These are phyloP conservation scores for Fusarium udum DNA, from an alignment of 2,329 filamentous ascomycete genomes.

Conservation along the genomic window DNA sequence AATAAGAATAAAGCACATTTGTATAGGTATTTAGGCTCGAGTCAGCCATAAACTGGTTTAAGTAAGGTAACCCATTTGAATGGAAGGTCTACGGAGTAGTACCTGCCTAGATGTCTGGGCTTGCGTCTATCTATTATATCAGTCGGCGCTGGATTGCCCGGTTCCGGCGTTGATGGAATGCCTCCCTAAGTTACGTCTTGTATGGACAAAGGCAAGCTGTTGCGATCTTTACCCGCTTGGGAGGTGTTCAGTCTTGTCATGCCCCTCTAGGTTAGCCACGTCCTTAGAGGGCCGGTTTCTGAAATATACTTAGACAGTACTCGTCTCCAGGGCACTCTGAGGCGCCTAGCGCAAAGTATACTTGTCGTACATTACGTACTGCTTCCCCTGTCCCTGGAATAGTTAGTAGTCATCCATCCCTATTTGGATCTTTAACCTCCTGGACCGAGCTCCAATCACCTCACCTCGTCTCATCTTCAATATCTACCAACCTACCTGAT, in stretches of 20 bases:
- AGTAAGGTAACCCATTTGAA: not conserved
- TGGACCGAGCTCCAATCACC: constrained; percentile 27
- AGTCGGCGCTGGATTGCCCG: not conserved
- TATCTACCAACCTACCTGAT: not conserved
- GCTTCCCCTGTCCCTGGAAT: constrained; percentile 1
- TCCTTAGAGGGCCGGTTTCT: not conserved
- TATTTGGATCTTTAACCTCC: constrained; percentile 26
- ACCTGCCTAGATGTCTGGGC: not conserved
- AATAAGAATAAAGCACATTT: constrained; percentile 22
- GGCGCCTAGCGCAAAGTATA: not conserved
- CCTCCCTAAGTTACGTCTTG: not conserved
- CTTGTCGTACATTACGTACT: not conserved
- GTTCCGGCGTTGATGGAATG: constrained; percentile 13
- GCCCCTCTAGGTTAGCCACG: not conserved
- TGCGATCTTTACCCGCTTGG: not conserved
- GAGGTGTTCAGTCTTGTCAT: not conserved
- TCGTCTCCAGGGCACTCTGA: not conserved
- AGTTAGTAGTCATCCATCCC: constrained; percentile 6
- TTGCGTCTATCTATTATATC: not conserved
- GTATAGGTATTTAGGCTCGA: not conserved
- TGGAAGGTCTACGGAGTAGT: not conserved
- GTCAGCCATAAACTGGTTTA: not conserved
- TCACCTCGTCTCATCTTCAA: constrained; percentile 24
- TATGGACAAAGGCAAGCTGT: not conserved
- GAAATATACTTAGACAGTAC: not conserved